phyloP scores from a whole-genome alignment of 2,329 filamentous ascomycete genomes.

The Colletotrichum phormii region DNA sequence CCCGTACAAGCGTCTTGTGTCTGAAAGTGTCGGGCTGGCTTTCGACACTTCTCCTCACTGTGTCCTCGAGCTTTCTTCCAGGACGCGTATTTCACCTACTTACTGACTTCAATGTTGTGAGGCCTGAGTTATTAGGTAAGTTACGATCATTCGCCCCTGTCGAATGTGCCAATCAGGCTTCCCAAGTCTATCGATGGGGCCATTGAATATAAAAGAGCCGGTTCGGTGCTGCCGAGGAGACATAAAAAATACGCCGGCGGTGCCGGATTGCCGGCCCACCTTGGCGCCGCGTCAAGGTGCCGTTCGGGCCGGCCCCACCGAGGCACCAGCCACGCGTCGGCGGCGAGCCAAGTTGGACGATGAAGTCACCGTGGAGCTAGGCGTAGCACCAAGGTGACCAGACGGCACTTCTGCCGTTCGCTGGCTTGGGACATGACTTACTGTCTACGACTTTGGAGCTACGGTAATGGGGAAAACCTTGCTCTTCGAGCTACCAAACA shows the following conservation, averaged over 20 bases:
- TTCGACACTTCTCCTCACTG: too few relatives aligned
- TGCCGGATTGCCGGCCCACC: constrained; percentile 28
- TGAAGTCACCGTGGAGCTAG: constrained; percentile 31
- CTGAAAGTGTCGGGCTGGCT: too few relatives aligned
- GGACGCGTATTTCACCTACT: too few relatives aligned
- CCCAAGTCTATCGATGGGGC: neutral
- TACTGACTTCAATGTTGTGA: too few relatives aligned
- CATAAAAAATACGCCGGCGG: neutral
- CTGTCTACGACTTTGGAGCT: neutral
- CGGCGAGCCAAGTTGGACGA: constrained; percentile 14
- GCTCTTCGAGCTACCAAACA: neutral
- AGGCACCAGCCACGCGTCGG: constrained; percentile 24
- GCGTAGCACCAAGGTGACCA: neutral
- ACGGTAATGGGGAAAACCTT: constrained; percentile 8
- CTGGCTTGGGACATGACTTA: neutral
- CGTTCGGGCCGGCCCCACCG: constrained; percentile 7
- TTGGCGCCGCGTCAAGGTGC: constrained; percentile 24
- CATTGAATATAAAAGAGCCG: neutral
- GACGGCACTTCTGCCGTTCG: constrained; percentile 3
- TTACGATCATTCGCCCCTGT: too few relatives aligned
- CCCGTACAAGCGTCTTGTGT: too few relatives aligned
- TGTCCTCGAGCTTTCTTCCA: too few relatives aligned
- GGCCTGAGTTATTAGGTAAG: too few relatives aligned
- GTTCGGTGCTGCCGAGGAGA: neutral
- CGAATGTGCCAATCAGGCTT: too few relatives aligned